Conservation (phyloP, 1,284 basidiomycete genomes). For the Blastosporella zonata region DNA sequence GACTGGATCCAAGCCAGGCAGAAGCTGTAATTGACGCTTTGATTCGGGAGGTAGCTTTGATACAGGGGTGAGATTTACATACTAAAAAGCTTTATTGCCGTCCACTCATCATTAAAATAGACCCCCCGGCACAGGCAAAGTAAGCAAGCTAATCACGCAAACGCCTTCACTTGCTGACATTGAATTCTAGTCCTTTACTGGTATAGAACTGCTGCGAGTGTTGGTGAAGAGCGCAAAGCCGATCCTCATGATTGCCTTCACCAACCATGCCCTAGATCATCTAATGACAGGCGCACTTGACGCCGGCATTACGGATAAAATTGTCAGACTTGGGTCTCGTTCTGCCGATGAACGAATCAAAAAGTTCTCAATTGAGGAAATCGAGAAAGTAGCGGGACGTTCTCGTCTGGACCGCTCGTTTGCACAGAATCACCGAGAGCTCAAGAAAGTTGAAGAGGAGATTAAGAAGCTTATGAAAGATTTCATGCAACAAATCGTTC, state of each 20-base stretch:
- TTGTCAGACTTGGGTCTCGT: conserved; percentile 64
- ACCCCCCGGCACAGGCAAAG: conserved; percentile 77
- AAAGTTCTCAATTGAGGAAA: conserved; percentile 52
- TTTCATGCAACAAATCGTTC: conserved; percentile 36
- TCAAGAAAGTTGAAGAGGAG: conserved; percentile 44
- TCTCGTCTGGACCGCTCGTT: conserved; percentile 39
- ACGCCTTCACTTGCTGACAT: background rate
- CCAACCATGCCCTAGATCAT: conserved; percentile 76
- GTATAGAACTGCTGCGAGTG: conserved; percentile 62
- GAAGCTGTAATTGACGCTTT: conserved; percentile 63
- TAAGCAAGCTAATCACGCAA: conserved; percentile 21
- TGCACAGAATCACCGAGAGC: conserved; percentile 31
- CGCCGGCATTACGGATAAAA: conserved; percentile 53
- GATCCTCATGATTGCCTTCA: conserved; percentile 69
- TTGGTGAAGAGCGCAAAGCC: conserved; percentile 54
- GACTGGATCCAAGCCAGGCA: conserved; percentile 63
- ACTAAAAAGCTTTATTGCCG: background rate
- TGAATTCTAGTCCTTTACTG: conserved; percentile 50
- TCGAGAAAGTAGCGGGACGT: conserved; percentile 44
- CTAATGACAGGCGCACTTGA: conserved; percentile 62
- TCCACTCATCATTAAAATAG: conserved; percentile 31
- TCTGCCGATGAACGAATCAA: conserved; percentile 58
- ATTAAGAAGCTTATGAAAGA: conserved; percentile 44
- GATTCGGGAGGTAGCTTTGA: conserved; percentile 56
- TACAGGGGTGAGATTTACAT: conserved; percentile 63